These are phyloP conservation scores for Hypseocharis bilobata DNA, from an alignment of 441 rosid genomes.

Conservation along the genomic window DNA sequence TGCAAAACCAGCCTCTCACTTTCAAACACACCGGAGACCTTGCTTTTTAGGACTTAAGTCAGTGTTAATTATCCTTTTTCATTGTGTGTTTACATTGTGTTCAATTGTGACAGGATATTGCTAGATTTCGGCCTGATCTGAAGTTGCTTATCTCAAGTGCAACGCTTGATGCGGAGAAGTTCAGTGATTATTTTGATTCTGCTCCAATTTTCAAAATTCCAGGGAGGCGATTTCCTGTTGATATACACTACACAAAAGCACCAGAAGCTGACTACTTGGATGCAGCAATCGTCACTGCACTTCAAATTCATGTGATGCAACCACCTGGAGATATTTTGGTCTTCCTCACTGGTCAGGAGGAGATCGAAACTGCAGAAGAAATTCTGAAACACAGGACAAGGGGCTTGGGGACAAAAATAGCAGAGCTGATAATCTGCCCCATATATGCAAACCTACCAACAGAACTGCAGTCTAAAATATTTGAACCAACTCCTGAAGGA, in stretches of 20 bases:
- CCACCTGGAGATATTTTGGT: slow-evolving; percentile 84
- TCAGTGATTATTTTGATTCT: slow-evolving; percentile 82
- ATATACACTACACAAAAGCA: slow-evolving; percentile 76
- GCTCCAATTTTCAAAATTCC: slow-evolving; percentile 96
- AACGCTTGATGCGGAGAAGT: slow-evolving; percentile 93
- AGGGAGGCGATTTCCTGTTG: slow-evolving; percentile 93
- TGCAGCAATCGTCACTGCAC: slow-evolving; percentile 80
- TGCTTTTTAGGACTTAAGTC: background rate
- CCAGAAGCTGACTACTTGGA: slow-evolving; percentile 96
- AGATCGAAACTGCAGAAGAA: slow-evolving; percentile 96
- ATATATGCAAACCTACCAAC: slow-evolving; percentile 94
- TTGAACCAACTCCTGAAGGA: slow-evolving; percentile 91
- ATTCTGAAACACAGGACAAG: slow-evolving; percentile 76
- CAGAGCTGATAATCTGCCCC: slow-evolving; percentile 84
- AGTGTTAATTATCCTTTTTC: background rate
- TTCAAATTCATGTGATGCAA: slow-evolving; percentile 77
- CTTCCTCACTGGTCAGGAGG: slow-evolving; percentile 90
- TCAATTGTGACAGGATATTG: slow-evolving; percentile 51
- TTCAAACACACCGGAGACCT: slow-evolving; percentile 2
- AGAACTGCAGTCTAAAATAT: slow-evolving; percentile 88
- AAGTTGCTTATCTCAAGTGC: slow-evolving; percentile 97
- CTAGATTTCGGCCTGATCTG: slow-evolving; percentile 78
- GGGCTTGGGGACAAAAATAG: slow-evolving; percentile 83
- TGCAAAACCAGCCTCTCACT: background rate
- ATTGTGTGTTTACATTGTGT: slow-evolving; percentile 8